Evolutionary conservation across 192 early-diverging fungal species (phyloP), one percentile per base, ranked within the genome.

Genomic region (Coemansia sp.): DNA sequence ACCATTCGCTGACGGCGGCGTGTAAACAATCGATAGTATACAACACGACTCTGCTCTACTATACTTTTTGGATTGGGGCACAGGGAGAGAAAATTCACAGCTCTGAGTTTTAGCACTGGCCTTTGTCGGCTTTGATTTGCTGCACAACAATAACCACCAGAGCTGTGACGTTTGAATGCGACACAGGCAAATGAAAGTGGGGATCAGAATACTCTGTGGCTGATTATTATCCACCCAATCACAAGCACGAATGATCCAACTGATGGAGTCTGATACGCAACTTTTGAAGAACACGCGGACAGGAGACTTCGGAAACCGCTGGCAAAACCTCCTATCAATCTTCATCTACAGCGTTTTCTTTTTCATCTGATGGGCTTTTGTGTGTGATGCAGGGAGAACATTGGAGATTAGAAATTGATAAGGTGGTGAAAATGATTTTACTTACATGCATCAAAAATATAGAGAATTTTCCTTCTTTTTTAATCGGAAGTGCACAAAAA

Each of bases 191-290:
- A 34, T 31, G 10, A n/a, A 20, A 34, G 3, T n/a, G 48, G 48
- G 48, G 18, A 49, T n/a, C 48, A 49, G 23, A 57, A 57, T 51
- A 21, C 25, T 33, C 55, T 57, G 55, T 57, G 55, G 55, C 55
- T 57, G 55, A 57, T 57, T 31, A 34, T 34, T 34, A 57, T 57
- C 55, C 31, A 34, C 3, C 55, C 55, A 57, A 57, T 57, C 55
- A 57, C 29, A 57, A n/a, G 8, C 55, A 8, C 28, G 55, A 57
- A 20, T 18, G 55, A 57, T 57, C 28, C n/a, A 37, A 40, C 58
- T 43, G 58, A 59, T 59, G 26, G 55, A 57, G 55, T 33, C 55
- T 33, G 55, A 57, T 57, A 34, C 0, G n/a, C 18, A 13, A 3
- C 35, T 9, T 40, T 42, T 40, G 7, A 26, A 39, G 58, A 42